phyloP scores from a whole-genome alignment of 805 yeast genomes.

The Ogataea saltuana region DNA sequence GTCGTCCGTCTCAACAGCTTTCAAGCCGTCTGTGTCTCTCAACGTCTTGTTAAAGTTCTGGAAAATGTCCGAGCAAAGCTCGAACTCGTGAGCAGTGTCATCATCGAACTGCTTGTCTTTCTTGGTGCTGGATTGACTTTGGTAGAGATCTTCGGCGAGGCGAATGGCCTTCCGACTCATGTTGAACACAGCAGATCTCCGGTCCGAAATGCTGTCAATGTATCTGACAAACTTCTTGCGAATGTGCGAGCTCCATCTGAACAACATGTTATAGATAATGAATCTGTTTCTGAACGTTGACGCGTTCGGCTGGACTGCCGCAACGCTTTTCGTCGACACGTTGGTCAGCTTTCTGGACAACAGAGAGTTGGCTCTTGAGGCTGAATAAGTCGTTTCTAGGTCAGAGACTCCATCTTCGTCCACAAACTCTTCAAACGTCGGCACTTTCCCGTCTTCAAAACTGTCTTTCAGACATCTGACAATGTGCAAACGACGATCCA shows the following conservation, averaged over 20 bases:
- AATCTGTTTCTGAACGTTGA: slow-evolving; percentile 57
- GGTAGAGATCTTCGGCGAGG: slow-evolving; percentile 32
- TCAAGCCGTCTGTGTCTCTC: slow-evolving; percentile 31
- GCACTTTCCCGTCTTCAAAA: slow-evolving; percentile 30
- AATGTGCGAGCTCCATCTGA: slow-evolving; percentile 74
- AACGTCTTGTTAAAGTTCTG: slow-evolving; percentile 56
- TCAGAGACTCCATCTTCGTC: slow-evolving; percentile 26
- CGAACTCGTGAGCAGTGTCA: slow-evolving; percentile 18
- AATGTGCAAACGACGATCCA: slow-evolving; percentile 34
- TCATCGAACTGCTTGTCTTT: slow-evolving; percentile 10
- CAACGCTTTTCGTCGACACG: slow-evolving; percentile 15
- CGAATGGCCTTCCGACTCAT: slow-evolving; percentile 33
- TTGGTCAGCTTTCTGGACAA: slow-evolving; percentile 21
- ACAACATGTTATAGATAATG: slow-evolving; percentile 68
- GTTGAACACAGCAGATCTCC: slow-evolving; percentile 32
- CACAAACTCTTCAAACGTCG: slow-evolving; percentile 28
- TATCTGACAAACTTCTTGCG: slow-evolving; percentile 64
- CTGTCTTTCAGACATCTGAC: slow-evolving; percentile 25
- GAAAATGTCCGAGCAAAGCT: slow-evolving; percentile 30
- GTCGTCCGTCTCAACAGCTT: slow-evolving; percentile 30
- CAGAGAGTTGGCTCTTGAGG: slow-evolving; percentile 19
- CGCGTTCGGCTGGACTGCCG: slow-evolving; percentile 34
- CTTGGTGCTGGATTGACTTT: slow-evolving; percentile 11
- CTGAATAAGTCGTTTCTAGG: slow-evolving; percentile 20
- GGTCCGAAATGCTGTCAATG: slow-evolving; percentile 35